Conservation (phyloP, 1,284 basidiomycete genomes). For the Trametes pubescens region DNA sequence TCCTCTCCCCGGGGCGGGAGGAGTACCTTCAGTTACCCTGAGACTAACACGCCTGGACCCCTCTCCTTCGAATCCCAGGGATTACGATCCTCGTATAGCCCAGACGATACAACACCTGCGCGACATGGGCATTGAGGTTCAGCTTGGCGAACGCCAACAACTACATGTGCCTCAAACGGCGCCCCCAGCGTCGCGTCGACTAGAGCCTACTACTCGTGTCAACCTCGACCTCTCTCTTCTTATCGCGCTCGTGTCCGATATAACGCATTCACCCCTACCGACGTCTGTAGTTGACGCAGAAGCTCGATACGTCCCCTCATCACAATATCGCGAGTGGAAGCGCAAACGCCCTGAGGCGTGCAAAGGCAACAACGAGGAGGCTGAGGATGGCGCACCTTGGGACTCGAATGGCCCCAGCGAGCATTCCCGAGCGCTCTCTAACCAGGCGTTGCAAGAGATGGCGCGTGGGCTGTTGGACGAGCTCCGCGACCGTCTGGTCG, state of each 20-base stretch:
- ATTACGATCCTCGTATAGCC: conserved; percentile 65
- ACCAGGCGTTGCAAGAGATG: conserved; percentile 80
- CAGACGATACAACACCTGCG: conserved; percentile 64
- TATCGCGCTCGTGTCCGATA: conserved; percentile 84
- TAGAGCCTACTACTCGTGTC: conserved; percentile 61
- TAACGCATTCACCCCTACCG: conserved; percentile 79
- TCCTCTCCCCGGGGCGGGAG: conserved; percentile 44
- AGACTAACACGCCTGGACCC: conserved; percentile 76
- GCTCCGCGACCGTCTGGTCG: conserved; percentile 56
- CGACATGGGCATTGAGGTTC: conserved; percentile 70
- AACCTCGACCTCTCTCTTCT: conserved; percentile 86
- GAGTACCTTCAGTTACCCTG: conserved; percentile 57
- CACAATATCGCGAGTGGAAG: conserved; percentile 66
- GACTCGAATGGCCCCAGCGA: conserved; percentile 46
- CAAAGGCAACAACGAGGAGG: conserved; percentile 28
- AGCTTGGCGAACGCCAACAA: conserved; percentile 66
- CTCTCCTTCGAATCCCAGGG: conserved; percentile 46
- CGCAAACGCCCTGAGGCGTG: conserved; percentile 45
- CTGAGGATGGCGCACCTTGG: conserved; percentile 36
- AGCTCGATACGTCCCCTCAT: conserved; percentile 65
- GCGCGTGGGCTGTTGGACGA: conserved; percentile 68
- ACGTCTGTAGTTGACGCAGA: conserved; percentile 62
- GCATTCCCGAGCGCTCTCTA: conserved; percentile 68
- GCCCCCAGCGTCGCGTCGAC: conserved; percentile 30
- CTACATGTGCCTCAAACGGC: conserved; percentile 29